phyloP scores from a whole-genome alignment of 345 rosid genomes.

The Acer yangbiense region DNA sequence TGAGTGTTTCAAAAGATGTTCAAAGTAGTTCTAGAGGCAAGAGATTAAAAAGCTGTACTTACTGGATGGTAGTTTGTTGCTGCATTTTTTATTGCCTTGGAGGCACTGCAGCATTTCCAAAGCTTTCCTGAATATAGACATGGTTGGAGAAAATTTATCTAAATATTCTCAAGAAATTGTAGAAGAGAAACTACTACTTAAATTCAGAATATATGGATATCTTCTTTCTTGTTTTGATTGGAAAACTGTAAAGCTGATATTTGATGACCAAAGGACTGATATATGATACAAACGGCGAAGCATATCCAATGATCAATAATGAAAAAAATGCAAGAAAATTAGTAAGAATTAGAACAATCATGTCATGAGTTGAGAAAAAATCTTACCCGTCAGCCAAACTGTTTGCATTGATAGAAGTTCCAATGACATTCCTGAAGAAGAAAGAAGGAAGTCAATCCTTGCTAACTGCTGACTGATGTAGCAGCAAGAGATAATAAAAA shows the following conservation, averaged over 20 bases:
- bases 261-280: background rate
- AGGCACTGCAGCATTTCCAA: slow-evolving; percentile 49
- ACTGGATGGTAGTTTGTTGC: slow-evolving; percentile 42
- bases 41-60: slow-evolving; percentile 25
- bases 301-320: background rate
- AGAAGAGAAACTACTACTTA: background rate
- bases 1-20: background rate
- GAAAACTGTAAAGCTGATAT: background rate
- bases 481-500: background rate
- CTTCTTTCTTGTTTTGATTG: background rate
- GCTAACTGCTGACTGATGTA: background rate
- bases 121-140: slow-evolving; percentile 36
- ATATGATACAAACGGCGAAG: background rate
- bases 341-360: background rate
- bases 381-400: slow-evolving; percentile 35
- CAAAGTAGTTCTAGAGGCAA: background rate
- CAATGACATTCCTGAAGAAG: slow-evolving; percentile 46
- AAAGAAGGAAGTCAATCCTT: slow-evolving; percentile 16
- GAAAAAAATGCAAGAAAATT: background rate
- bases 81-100: slow-evolving; percentile 37
- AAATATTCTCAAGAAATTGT: background rate
- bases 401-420: slow-evolving; percentile 46
- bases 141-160: background rate
- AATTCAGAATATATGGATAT: background rate
- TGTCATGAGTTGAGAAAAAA: background rate